Evolutionary conservation across 257 asterid genomes (phyloP).

Genomic region (Scutellaria baicalensis): DNA sequence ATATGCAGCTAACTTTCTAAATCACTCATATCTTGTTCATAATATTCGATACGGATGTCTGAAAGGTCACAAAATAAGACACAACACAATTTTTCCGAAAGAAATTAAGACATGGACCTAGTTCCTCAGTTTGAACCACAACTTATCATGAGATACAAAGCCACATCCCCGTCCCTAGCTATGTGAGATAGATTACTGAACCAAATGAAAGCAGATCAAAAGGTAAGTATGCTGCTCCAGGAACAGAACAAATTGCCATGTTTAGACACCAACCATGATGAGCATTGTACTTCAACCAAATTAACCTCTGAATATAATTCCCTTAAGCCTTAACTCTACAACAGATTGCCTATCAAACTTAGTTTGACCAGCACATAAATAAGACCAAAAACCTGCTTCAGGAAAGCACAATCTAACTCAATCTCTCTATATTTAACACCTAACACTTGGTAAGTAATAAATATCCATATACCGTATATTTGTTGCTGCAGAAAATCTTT

Average conservation of each 20-base stretch:
- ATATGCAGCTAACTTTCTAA: not conserved
- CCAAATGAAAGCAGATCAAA: not conserved
- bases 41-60: slow-evolving; percentile 1
- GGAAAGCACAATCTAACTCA: not conserved
- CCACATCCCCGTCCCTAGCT: not conserved
- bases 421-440: not conserved
- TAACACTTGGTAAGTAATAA: not conserved
- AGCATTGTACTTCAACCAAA: not conserved
- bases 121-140: not conserved
- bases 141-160: not conserved
- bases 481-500: not conserved
- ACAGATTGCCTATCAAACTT: not conserved
- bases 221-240: not conserved
- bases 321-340: not conserved
- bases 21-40: not conserved
- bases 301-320: not conserved
- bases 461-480: not conserved
- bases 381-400: not conserved
- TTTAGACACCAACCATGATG: not conserved
- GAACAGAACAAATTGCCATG: slow-evolving; percentile 3
- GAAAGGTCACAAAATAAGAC: not conserved
- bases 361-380: not conserved
- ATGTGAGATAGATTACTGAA: slow-evolving; percentile 7
- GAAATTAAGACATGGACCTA: not conserved
- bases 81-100: not conserved